Conservation (phyloP, 352 stramenopile species). For the Phytophthora idaei region DNA sequence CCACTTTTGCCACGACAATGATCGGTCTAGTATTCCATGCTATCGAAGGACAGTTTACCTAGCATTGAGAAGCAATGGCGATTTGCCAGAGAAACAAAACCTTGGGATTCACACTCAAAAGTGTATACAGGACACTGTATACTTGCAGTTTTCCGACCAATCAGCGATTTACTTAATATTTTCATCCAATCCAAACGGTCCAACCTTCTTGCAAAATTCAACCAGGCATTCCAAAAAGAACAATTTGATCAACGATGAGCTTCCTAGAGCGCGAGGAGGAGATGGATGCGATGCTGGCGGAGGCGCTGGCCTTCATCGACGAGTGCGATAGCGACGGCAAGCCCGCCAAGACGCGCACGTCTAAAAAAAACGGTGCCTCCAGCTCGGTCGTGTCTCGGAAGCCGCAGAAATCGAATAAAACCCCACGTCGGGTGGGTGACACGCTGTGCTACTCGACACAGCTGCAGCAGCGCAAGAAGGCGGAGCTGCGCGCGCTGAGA, state of each 20-base stretch:
- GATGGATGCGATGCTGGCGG: conserved; percentile 38
- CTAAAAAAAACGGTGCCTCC: conserved; percentile 11
- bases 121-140: no score
- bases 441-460: conserved; percentile 31
- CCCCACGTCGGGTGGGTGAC: conserved; percentile 10
- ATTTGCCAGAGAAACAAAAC: no score
- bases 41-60: background rate
- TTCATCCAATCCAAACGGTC: conserved; percentile 3
- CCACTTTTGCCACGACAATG: no score
- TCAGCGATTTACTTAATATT: background rate
- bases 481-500: conserved; percentile 32
- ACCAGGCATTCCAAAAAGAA: conserved; percentile 7
- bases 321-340: conserved; percentile 28
- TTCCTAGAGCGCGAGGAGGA: conserved; percentile 35
- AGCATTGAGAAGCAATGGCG: no score
- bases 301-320: conserved; percentile 47
- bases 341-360: background rate
- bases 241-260: conserved; percentile 23
- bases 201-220: no score
- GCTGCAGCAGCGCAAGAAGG: conserved; percentile 40
- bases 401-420: conserved; percentile 24
- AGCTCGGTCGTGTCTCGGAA: background rate
- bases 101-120: no score
- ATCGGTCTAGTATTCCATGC: background rate
- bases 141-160: background rate